Percentiles rank a stretch among this genome's conserved stretches.
phyloP scores from a whole-genome alignment of 257 asterid genomes.

The Marsdenia floribunda region DNA sequence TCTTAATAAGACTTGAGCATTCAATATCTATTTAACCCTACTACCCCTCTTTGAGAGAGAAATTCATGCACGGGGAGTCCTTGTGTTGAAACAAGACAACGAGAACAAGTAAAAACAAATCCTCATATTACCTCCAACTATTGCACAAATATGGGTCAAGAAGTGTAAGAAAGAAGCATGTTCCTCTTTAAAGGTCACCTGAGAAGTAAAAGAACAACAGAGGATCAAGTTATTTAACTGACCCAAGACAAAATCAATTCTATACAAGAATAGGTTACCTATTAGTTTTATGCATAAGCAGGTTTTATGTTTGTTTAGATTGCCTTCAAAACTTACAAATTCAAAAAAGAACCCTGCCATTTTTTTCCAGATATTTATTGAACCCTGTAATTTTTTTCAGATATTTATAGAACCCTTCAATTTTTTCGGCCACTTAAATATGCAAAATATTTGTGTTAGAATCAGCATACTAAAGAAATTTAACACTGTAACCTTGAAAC shows the following conservation, averaged over 20 bases:
- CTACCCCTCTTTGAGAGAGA: background rate
- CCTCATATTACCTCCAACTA: conserved; percentile 69
- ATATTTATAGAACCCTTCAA: no score
- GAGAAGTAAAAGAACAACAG: conserved; percentile 17
- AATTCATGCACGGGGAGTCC: background rate
- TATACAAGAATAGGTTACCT: background rate
- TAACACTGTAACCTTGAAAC: background rate
- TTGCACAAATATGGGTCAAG: conserved; percentile 87
- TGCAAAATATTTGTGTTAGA: background rate
- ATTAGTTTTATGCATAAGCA: background rate
- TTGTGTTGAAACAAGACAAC: background rate
- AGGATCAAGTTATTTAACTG: background rate
- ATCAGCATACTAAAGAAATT: background rate
- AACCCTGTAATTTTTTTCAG: background rate
- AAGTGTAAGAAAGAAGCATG: conserved; percentile 91
- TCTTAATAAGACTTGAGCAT: background rate
- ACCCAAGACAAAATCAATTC: background rate
- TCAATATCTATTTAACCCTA: background rate
- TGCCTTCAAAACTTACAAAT: background rate
- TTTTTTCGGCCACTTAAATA: background rate
- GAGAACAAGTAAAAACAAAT: background rate
- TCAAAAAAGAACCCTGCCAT: background rate
- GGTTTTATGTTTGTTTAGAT: background rate
- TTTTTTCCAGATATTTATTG: background rate
- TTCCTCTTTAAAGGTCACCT: conserved; percentile 87